Evolutionary conservation across 2,329 filamentous ascomycete genomes (phyloP).

Genomic region (Huntiella savannae): DNA sequence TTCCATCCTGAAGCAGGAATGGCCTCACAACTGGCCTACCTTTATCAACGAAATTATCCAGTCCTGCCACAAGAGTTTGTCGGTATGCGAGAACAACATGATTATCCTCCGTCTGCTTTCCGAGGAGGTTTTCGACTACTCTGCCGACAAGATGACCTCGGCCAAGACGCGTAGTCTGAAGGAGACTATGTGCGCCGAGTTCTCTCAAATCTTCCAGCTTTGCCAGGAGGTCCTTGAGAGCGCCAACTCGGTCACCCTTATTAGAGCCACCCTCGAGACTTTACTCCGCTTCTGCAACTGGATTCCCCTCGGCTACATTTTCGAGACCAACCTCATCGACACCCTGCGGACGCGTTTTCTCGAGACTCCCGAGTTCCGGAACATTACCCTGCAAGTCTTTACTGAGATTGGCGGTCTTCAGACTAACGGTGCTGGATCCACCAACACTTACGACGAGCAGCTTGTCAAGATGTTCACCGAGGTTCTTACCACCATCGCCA

Average conservation of each 20-base stretch:
- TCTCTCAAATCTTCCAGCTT: slow-evolving; percentile 93
- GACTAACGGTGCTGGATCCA: slow-evolving; percentile 49
- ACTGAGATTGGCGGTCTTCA: slow-evolving; percentile 93
- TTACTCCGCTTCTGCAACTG: slow-evolving; percentile 94
- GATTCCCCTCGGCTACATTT: slow-evolving; percentile 97
- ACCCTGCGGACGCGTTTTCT: slow-evolving; percentile 84
- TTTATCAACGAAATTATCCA: slow-evolving; percentile 99
- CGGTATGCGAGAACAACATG: slow-evolving; percentile 99
- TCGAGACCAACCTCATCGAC: slow-evolving; percentile 91
- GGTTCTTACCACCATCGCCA: slow-evolving; percentile 77
- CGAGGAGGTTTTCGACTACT: slow-evolving; percentile 98
- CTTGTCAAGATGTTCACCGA: slow-evolving; percentile 97
- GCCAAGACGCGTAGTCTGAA: slow-evolving; percentile 91
- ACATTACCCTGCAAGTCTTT: slow-evolving; percentile 87
- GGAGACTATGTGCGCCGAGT: slow-evolving; percentile 96
- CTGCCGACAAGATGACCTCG: slow-evolving; percentile 97
- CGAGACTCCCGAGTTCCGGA: slow-evolving; percentile 85
- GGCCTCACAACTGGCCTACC: slow-evolving; percentile 98
- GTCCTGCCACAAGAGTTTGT: slow-evolving; percentile 83
- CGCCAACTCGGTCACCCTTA: slow-evolving; percentile 68
- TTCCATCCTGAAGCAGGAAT: slow-evolving; percentile 96
- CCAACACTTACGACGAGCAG: slow-evolving; percentile 76
- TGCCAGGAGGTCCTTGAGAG: slow-evolving; percentile 90
- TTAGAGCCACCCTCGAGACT: slow-evolving; percentile 94
- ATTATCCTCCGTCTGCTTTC: slow-evolving; percentile 86